These are phyloP conservation scores for Aeschynomene evenia DNA, from an alignment of 306 rosid species.

Conservation along the genomic window DNA sequence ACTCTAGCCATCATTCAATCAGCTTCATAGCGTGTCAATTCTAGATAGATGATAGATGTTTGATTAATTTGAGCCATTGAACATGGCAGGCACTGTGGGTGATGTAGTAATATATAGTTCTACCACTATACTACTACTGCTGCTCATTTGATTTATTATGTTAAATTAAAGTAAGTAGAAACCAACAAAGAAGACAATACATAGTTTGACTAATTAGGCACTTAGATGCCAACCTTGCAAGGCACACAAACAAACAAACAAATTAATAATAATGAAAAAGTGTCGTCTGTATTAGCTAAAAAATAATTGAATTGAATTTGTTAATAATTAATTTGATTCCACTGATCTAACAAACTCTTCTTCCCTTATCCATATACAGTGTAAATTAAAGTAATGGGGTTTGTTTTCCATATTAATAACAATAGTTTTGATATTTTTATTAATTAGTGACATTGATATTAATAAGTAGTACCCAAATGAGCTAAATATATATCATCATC, in stretches of 20 bases:
- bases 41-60: neutral
- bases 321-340: neutral
- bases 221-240: constrained; percentile 7
- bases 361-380: neutral
- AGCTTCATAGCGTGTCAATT: neutral
- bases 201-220: neutral
- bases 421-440: neutral
- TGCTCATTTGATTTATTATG: too few species aligned
- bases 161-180: neutral
- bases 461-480: neutral
- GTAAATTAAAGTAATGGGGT: too few species aligned
- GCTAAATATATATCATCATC: too few species aligned
- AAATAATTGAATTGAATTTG: neutral
- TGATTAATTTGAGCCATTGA: constrained; percentile 8
- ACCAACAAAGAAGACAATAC: neutral
- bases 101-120: neutral
- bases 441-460: neutral
- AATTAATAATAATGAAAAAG: neutral
- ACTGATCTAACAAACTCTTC: neutral
- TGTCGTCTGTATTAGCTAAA: neutral
- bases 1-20: neutral
- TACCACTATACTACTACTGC: too few species aligned
- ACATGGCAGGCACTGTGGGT: constrained; percentile 1
- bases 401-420: neutral
- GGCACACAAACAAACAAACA: neutral